Percentiles rank a stretch among this genome's conserved stretches.
phyloP scores from a whole-genome alignment of 352 stramenopile genomes.

The Phytophthora podocarpi region DNA sequence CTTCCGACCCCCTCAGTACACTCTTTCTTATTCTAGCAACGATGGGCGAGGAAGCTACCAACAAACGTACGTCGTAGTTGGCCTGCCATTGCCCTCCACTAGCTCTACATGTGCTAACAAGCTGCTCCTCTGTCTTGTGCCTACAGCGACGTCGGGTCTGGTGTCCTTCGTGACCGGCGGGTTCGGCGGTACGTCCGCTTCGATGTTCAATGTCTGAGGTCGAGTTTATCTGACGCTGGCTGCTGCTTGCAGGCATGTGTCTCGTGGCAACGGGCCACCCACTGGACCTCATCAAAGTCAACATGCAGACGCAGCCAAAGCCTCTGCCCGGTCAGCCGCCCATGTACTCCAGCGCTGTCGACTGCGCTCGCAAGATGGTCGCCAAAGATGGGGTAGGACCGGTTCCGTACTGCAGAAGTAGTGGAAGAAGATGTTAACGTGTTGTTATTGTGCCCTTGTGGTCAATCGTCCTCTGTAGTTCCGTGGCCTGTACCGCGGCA shows the following conservation, averaged over 20 bases:
- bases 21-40: slow-evolving; percentile 1
- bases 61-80: slow-evolving; percentile 32
- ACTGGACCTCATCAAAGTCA: slow-evolving; percentile 96
- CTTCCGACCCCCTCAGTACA: background rate
- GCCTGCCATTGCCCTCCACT: background rate
- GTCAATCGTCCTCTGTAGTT: slow-evolving; percentile 37
- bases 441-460: slow-evolving; percentile 11
- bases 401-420: background rate
- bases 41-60: slow-evolving; percentile 54
- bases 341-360: slow-evolving; percentile 86
- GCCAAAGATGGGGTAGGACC: slow-evolving; percentile 89
- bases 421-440: slow-evolving; percentile 1
- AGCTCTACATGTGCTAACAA: background rate
- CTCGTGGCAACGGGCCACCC: slow-evolving; percentile 94
- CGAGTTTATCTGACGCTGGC: slow-evolving; percentile 3
- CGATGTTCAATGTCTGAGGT: slow-evolving; percentile 1
- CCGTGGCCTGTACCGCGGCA: slow-evolving; percentile 92
- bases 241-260: slow-evolving; percentile 68
- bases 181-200: slow-evolving; percentile 79
- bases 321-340: slow-evolving; percentile 64
- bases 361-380: slow-evolving; percentile 94
- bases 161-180: slow-evolving; percentile 95
- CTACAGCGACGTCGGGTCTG: slow-evolving; percentile 76
- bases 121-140: background rate
- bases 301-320: slow-evolving; percentile 91